Evolutionary conservation across 2,329 filamentous ascomycete genomes (phyloP).

Genomic region (Esteya vermicola): DNA sequence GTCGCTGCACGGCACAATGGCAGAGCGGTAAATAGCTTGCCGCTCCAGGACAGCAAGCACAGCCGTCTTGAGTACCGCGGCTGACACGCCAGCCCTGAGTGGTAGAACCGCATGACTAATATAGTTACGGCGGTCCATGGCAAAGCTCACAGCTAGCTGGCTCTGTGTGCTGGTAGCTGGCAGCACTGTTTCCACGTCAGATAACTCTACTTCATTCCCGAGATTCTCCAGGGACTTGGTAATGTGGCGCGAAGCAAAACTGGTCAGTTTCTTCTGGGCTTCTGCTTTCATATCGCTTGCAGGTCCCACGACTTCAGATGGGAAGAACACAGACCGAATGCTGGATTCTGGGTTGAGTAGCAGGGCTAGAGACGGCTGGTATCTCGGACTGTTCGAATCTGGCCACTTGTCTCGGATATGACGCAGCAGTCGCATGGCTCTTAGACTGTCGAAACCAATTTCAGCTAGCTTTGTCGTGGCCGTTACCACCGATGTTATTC

Average conservation of each 20-base stretch:
- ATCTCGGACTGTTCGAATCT: background rate
- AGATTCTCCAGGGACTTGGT: background rate
- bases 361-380: constrained; percentile 12
- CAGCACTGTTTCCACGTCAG: constrained; percentile 15
- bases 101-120: constrained; percentile 17
- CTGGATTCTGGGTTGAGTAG: constrained; percentile 16
- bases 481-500: background rate
- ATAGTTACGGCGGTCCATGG: constrained; percentile 15
- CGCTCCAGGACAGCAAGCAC: constrained; percentile 13
- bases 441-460: constrained; percentile 20
- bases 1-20: constrained; percentile 19
- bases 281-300: background rate
- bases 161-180: constrained; percentile 20
- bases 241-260: background rate
- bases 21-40: constrained; percentile 19
- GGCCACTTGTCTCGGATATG: constrained; percentile 14
- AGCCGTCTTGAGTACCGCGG: constrained; percentile 12
- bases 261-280: background rate
- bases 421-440: constrained; percentile 19
- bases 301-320: background rate
- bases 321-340: constrained; percentile 12
- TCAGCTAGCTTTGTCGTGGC: constrained; percentile 7
- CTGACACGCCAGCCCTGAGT: constrained; percentile 12
- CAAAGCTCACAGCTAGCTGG: constrained; percentile 20
- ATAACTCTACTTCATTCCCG: background rate